A percentile compares a stretch with the other conserved stretches of the same genome.
Evolutionary conservation across 2,329 filamentous ascomycete species (phyloP).

Genomic region (Colletotrichum sp.): DNA sequence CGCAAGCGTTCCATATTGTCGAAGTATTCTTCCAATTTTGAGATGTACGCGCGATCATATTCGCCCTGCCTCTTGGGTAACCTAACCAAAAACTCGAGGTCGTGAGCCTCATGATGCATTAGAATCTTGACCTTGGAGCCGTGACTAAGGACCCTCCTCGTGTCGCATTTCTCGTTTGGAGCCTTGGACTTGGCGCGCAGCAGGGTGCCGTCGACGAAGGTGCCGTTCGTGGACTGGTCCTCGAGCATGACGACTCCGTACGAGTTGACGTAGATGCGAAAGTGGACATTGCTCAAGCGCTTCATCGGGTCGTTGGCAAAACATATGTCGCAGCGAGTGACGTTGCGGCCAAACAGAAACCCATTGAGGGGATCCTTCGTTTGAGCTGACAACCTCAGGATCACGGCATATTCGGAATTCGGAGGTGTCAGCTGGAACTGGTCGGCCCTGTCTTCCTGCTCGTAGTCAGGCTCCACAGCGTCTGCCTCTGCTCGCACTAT

Average conservation of each 20-base stretch:
- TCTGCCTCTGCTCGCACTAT: slow-evolving; percentile 54
- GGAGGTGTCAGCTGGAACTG: slow-evolving; percentile 57
- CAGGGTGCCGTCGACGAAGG: slow-evolving; percentile 77
- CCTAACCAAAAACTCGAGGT: slow-evolving; percentile 84
- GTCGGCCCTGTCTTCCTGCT: slow-evolving; percentile 53
- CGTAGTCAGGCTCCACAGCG: slow-evolving; percentile 56
- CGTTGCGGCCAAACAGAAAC: slow-evolving; percentile 87
- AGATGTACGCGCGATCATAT: slow-evolving; percentile 68
- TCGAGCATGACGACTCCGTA: slow-evolving; percentile 89
- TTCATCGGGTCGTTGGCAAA: slow-evolving; percentile 70
- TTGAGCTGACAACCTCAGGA: slow-evolving; percentile 77
- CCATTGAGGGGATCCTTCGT: slow-evolving; percentile 73
- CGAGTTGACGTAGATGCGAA: slow-evolving; percentile 90
- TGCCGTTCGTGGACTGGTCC: slow-evolving; percentile 96
- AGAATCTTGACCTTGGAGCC: slow-evolving; percentile 77
- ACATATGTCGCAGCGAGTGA: slow-evolving; percentile 72
- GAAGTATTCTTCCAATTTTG: slow-evolving; percentile 75
- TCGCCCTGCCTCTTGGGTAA: slow-evolving; percentile 77
- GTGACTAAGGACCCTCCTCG: slow-evolving; percentile 69
- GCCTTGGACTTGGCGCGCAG: slow-evolving; percentile 53
- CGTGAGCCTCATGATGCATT: slow-evolving; percentile 53
- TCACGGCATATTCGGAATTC: slow-evolving; percentile 70
- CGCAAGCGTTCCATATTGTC: slow-evolving; percentile 34
- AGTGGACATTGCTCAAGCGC: slow-evolving; percentile 92
- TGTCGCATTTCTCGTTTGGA: slow-evolving; percentile 37